Conservation (phyloP, 2,329 filamentous ascomycete genomes). For the Didymella glomerata region DNA sequence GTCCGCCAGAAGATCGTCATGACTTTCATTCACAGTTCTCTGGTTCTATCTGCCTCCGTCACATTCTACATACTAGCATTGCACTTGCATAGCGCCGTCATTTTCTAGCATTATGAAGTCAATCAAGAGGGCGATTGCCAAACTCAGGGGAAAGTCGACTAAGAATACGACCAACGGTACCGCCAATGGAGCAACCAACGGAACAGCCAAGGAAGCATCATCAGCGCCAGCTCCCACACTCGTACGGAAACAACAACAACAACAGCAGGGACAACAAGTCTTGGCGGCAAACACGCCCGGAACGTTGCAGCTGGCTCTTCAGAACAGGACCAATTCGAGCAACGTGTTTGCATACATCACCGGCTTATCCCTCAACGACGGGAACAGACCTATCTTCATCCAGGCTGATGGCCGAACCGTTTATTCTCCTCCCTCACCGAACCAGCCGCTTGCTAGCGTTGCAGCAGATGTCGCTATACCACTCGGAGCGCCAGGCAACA, state of each 20-base stretch:
- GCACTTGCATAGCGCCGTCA: slow-evolving; percentile 13
- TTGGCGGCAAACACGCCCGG: slow-evolving; percentile 33
- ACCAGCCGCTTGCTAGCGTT: slow-evolving; percentile 60
- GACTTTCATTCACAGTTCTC: slow-evolving; percentile 8
- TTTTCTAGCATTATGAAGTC: slow-evolving; percentile 35
- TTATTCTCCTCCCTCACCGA: slow-evolving; percentile 70
- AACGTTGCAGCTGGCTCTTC: slow-evolving; percentile 68
- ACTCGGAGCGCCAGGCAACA: slow-evolving; percentile 68
- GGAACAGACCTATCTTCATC: slow-evolving; percentile 68
- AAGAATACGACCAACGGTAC: slow-evolving; percentile 6
- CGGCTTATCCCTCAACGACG: slow-evolving; percentile 68
- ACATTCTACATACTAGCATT: slow-evolving; percentile 16
- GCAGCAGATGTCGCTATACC: slow-evolving; percentile 68
- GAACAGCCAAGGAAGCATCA: neutral
- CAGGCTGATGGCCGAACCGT: slow-evolving; percentile 70
- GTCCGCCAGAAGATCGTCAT: slow-evolving; percentile 14
- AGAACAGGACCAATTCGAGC: slow-evolving; percentile 70
- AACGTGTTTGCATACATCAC: slow-evolving; percentile 75
- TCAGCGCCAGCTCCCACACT: slow-evolving; percentile 4
- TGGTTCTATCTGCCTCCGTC: neutral
- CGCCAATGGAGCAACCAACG: neutral
- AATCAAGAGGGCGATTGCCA: slow-evolving; percentile 39
- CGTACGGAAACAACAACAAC: slow-evolving; percentile 12
- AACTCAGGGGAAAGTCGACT: slow-evolving; percentile 30
- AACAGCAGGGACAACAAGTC: slow-evolving; percentile 36